A percentile compares a stretch with the other conserved stretches of the same genome.
phyloP scores from a whole-genome alignment of 179 eudicot genomes.

The Camellia oleifera region DNA sequence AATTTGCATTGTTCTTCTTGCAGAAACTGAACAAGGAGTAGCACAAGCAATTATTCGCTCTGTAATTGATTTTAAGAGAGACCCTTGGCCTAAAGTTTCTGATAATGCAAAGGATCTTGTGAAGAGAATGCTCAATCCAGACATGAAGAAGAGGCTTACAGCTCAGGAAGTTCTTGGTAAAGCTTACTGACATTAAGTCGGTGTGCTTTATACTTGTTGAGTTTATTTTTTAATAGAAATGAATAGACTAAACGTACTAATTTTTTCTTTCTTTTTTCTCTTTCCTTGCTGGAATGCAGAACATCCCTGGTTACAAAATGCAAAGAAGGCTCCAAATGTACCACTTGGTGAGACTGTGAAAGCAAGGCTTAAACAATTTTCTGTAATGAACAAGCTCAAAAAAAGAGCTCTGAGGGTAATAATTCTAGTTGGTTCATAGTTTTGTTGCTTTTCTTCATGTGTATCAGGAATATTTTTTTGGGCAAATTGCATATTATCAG shows the following conservation, averaged over 20 bases:
- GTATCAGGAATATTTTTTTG: background rate
- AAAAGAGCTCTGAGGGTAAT: conserved; percentile 53
- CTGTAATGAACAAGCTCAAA: conserved; percentile 90
- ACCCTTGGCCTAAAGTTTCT: conserved; percentile 91
- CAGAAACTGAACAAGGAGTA: conserved; percentile 93
- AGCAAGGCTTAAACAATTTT: conserved; percentile 83
- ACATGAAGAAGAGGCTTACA: conserved; percentile 65
- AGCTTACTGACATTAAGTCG: background rate
- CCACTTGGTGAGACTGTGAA: conserved; percentile 79
- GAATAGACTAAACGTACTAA: background rate
- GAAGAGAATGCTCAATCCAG: conserved; percentile 75
- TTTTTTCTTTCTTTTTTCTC: background rate
- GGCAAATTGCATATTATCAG: too few relatives aligned
- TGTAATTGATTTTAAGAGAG: conserved; percentile 71
- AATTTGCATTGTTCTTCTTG: background rate
- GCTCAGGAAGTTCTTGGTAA: conserved; percentile 82
- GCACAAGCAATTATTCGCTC: conserved; percentile 91
- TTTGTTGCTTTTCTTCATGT: background rate
- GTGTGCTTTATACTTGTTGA: background rate
- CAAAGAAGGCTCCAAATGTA: conserved; percentile 76
- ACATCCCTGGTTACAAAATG: conserved; percentile 80
- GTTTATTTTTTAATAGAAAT: background rate
- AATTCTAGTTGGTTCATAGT: background rate
- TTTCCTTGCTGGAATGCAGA: conserved; percentile 33
- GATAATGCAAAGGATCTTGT: conserved; percentile 86